Percentiles rank a stretch among this genome's conserved stretches.
phyloP scores from a whole-genome alignment of 306 rosid genomes.

The Comarum palustre region DNA sequence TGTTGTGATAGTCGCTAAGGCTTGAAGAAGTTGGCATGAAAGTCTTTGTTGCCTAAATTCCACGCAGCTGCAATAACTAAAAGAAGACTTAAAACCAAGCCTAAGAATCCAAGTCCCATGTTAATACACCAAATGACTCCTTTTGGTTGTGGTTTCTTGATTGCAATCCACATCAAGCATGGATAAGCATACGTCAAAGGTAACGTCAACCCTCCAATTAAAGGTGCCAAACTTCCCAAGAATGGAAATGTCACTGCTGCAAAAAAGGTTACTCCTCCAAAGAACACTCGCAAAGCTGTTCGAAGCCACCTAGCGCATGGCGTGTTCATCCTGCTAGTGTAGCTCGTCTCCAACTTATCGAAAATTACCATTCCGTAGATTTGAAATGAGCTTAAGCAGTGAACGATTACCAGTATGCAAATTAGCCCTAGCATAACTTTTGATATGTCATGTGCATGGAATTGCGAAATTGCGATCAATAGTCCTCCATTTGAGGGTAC shows the following conservation, averaged over 20 bases:
- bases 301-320: slow-evolving; percentile 42
- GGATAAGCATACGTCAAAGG: slow-evolving; percentile 71
- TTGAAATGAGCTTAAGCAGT: slow-evolving; percentile 52
- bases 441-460: slow-evolving; percentile 35
- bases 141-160: slow-evolving; percentile 45
- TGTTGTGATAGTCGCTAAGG: slow-evolving; percentile 28
- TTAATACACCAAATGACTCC: slow-evolving; percentile 40
- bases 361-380: slow-evolving; percentile 62
- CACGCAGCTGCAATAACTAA: slow-evolving; percentile 41
- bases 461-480: slow-evolving; percentile 28
- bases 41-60: slow-evolving; percentile 37
- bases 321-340: slow-evolving; percentile 40
- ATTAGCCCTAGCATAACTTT: slow-evolving; percentile 41
- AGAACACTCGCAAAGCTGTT: slow-evolving; percentile 35
- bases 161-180: slow-evolving; percentile 68
- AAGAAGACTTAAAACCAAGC: slow-evolving; percentile 39
- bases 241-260: slow-evolving; percentile 60
- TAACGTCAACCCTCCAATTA: slow-evolving; percentile 53
- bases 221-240: slow-evolving; percentile 40
- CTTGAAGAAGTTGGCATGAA: slow-evolving; percentile 56
- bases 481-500: slow-evolving; percentile 32
- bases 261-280: slow-evolving; percentile 51
- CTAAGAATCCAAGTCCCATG: slow-evolving; percentile 46
- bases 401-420: slow-evolving; percentile 35
- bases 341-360: slow-evolving; percentile 56